Conservation (phyloP, 2,329 filamentous ascomycete species). For the Epicoccum nigrum region DNA sequence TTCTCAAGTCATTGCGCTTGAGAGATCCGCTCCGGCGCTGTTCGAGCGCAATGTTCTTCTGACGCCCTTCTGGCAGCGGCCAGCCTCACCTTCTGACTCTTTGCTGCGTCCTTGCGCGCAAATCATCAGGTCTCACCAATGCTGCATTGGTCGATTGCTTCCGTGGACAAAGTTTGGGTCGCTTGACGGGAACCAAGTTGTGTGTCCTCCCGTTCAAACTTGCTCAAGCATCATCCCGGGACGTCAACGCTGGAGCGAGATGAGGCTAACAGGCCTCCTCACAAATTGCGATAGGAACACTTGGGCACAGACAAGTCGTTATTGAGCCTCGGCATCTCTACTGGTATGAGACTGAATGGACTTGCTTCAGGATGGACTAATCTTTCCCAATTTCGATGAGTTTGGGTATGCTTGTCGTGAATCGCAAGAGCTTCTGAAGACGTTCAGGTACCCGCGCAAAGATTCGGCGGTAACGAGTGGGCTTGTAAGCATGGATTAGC, state of each 20-base stretch:
- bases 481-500: slow-evolving; percentile 14
- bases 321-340: slow-evolving; percentile 3
- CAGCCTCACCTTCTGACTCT: slow-evolving; percentile 18
- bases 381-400: neutral
- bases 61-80: slow-evolving; percentile 2
- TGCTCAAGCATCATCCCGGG: slow-evolving; percentile 20
- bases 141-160: slow-evolving; percentile 2
- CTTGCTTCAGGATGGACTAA: neutral
- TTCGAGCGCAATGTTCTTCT: slow-evolving; percentile 6
- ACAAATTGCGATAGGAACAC: slow-evolving; percentile 13
- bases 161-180: slow-evolving; percentile 18
- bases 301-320: neutral
- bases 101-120: slow-evolving; percentile 9
- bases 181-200: slow-evolving; percentile 24
- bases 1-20: slow-evolving; percentile 6
- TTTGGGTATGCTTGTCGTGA: slow-evolving; percentile 10
- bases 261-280: slow-evolving; percentile 9
- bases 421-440: slow-evolving; percentile 9
- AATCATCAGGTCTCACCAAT: slow-evolving; percentile 9
- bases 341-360: slow-evolving; percentile 6
- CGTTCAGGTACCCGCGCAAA: slow-evolving; percentile 17
- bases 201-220: slow-evolving; percentile 2
- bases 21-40: slow-evolving; percentile 14
- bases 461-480: slow-evolving; percentile 13
- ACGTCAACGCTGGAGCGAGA: slow-evolving; percentile 16